Evolutionary conservation across 2,329 filamentous ascomycete genomes (phyloP).

Genomic region (Calcarisporium arbuscula): DNA sequence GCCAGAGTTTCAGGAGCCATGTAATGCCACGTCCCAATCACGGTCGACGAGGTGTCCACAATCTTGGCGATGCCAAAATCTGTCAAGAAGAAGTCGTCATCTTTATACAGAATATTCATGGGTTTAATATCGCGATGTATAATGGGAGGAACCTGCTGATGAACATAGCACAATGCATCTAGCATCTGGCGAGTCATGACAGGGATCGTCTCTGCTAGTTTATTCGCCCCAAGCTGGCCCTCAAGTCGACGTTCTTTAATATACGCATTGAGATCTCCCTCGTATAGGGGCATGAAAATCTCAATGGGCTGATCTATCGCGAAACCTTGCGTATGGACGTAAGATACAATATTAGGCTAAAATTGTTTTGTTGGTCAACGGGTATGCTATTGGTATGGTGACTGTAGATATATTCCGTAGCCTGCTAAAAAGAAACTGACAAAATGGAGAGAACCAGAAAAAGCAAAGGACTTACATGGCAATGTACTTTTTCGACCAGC

Average conservation of each 20-base stretch:
- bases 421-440: too few species aligned
- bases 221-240: too few species aligned
- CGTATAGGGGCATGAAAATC: slow-evolving; percentile 1
- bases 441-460: neutral
- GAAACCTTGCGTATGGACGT: neutral
- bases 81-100: neutral
- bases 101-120: slow-evolving; percentile 1
- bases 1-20: neutral
- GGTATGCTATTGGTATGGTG: too few species aligned
- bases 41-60: slow-evolving; percentile 1
- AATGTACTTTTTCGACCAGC: slow-evolving; percentile 1
- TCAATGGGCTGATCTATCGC: neutral
- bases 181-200: slow-evolving; percentile 1
- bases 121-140: slow-evolving; percentile 1
- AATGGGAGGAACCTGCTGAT: neutral
- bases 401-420: too few species aligned
- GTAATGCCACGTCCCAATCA: neutral
- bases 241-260: neutral
- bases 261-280: neutral
- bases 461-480: neutral
- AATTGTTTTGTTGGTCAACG: neutral
- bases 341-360: neutral
- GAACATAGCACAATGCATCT: neutral
- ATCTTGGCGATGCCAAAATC: slow-evolving; percentile 1
- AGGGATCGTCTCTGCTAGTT: neutral